Conservation (phyloP, 1,284 basidiomycete species). For the Cutaneotrichosporon sp. region DNA sequence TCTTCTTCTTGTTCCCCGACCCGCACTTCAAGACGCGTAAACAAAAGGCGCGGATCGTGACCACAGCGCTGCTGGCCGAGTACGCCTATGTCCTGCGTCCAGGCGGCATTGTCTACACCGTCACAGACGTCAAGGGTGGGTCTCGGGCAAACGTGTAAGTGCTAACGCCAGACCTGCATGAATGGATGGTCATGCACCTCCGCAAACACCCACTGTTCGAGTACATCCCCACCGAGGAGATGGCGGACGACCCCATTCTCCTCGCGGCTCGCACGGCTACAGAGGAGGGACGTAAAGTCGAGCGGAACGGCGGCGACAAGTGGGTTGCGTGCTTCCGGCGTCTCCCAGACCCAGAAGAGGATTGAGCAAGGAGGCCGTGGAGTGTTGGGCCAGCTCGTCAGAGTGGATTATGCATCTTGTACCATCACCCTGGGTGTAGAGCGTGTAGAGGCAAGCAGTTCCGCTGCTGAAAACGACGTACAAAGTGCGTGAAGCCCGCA, state of each 20-base stretch:
- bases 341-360: constrained; percentile 23
- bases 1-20: constrained; percentile 99
- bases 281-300: constrained; percentile 96
- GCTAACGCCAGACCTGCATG: constrained; percentile 63
- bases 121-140: constrained; percentile 78
- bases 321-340: constrained; percentile 51
- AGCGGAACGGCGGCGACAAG: constrained; percentile 83
- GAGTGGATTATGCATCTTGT: background rate
- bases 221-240: constrained; percentile 64
- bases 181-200: constrained; percentile 92
- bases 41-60: constrained; percentile 94
- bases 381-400: background rate
- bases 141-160: background rate
- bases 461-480: too few species aligned
- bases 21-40: constrained; percentile 98
- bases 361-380: constrained; percentile 11
- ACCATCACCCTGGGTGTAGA: too few species aligned
- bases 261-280: constrained; percentile 79
- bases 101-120: constrained; percentile 93
- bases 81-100: constrained; percentile 90
- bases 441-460: too few species aligned
- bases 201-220: constrained; percentile 82
- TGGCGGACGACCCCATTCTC: constrained; percentile 61
- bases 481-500: too few species aligned
- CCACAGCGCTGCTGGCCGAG: constrained; percentile 80